Conservation (phyloP, 1,284 basidiomycete species). For the Tremellales sp. region DNA sequence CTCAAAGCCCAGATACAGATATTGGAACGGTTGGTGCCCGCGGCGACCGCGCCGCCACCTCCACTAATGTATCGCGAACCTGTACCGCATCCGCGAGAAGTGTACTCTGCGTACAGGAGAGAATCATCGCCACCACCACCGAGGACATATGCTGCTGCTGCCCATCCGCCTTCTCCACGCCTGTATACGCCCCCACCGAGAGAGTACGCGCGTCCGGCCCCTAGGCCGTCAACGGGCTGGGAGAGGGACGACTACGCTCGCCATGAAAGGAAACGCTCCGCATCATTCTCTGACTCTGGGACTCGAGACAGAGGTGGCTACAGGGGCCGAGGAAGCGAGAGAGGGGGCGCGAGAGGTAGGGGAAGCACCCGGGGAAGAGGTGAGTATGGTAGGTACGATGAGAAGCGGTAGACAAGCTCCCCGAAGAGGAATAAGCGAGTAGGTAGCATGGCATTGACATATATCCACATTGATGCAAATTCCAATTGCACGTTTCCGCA, state of each 20-base stretch:
- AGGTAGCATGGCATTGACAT: too few species aligned
- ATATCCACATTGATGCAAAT: too few species aligned
- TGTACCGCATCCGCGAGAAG: not conserved
- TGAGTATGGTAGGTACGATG: not conserved
- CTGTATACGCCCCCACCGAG: not conserved
- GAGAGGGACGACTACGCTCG: too few species aligned
- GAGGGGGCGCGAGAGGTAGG: constrained; percentile 1
- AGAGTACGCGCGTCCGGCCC: constrained; percentile 3
- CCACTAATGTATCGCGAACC: not conserved
- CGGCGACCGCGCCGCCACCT: not conserved
- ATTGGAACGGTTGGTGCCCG: constrained; percentile 10
- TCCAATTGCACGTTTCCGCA: too few species aligned
- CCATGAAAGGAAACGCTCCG: too few species aligned
- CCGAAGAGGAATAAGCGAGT: too few species aligned
- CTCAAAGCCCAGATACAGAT: constrained; percentile 17
- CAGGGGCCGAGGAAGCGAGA: not conserved
- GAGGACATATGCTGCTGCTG: not conserved
- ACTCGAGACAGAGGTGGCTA: too few species aligned
- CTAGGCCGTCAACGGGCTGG: not conserved
- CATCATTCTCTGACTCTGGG: too few species aligned
- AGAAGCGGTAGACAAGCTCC: not conserved
- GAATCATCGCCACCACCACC: not conserved
- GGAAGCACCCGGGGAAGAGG: constrained; percentile 3
- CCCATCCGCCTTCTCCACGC: not conserved
- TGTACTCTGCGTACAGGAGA: not conserved